phyloP scores from a whole-genome alignment of 345 rosid genomes.

The Mallotus nudiflorus region DNA sequence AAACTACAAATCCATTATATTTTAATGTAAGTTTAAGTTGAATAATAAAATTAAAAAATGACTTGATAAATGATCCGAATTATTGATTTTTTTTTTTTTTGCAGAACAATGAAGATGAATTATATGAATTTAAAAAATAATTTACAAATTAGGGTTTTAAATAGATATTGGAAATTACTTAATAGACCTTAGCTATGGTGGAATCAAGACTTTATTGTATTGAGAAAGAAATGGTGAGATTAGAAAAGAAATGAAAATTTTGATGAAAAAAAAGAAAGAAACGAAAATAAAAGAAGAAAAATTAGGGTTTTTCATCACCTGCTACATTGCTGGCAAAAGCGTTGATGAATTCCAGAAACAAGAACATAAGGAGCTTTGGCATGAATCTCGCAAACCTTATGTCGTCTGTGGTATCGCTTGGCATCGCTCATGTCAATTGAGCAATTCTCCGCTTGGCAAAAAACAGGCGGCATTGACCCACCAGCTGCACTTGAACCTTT shows the following conservation, averaged over 20 bases:
- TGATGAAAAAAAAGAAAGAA: too few species aligned
- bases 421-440: constrained; percentile 58
- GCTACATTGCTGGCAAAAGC: constrained; percentile 99
- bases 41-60: too few species aligned
- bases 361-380: constrained; percentile 66
- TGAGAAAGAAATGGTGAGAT: too few species aligned
- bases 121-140: too few species aligned
- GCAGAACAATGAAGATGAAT: too few species aligned
- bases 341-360: constrained; percentile 63
- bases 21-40: too few species aligned
- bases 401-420: constrained; percentile 75
- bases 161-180: not conserved
- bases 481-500: constrained; percentile 25
- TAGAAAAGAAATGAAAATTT: too few species aligned
- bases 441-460: constrained; percentile 78
- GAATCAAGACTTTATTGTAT: not conserved
- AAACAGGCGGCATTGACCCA: constrained; percentile 24
- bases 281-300: not conserved
- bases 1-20: not conserved
- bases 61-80: too few species aligned
- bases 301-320: constrained; percentile 57
- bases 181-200: not conserved
- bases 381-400: constrained; percentile 85
- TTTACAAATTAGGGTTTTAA: not conserved
- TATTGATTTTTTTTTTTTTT: too few species aligned